Conservation (phyloP, 768 basidiomycete species). For the Infundibulicybe gibba region DNA sequence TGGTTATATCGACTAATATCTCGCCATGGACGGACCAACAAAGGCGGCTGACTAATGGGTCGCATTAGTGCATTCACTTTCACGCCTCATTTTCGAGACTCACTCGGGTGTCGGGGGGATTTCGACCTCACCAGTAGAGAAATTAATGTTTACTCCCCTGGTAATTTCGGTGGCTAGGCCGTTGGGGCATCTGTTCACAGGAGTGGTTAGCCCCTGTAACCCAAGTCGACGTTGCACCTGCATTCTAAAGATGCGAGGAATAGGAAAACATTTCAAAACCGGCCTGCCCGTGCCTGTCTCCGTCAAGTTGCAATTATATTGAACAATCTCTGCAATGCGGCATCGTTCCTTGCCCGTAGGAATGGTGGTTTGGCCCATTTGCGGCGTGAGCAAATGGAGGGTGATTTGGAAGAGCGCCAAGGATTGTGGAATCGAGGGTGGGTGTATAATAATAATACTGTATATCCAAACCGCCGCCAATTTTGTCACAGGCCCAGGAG, state of each 20-base stretch:
- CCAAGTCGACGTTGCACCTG: slow-evolving; percentile 26
- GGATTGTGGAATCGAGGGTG: no score
- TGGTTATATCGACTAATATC: no score
- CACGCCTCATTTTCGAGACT: no score
- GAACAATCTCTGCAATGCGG: slow-evolving; percentile 66
- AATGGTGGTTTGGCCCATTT: neutral
- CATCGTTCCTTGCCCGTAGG: slow-evolving; percentile 31
- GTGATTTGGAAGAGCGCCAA: no score
- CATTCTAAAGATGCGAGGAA: slow-evolving; percentile 75
- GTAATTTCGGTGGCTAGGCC: slow-evolving; percentile 72
- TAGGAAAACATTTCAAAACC: slow-evolving; percentile 60
- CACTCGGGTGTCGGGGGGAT: slow-evolving; percentile 26
- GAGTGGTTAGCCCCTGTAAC: slow-evolving; percentile 1
- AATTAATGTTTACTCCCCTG: slow-evolving; percentile 43
- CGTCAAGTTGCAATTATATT: slow-evolving; percentile 58
- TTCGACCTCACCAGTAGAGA: slow-evolving; percentile 45
- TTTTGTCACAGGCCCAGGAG: no score
- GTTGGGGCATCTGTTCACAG: slow-evolving; percentile 53
- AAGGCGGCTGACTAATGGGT: no score
- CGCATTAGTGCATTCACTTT: no score
- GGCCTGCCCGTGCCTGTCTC: slow-evolving; percentile 17
- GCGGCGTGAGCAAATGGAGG: no score
- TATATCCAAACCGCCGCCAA: no score
- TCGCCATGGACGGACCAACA: no score
- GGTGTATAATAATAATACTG: no score